Base-by-base conservation (phyloP, 2,329 filamentous ascomycete species). In the Botrytis fabae region DNA sequence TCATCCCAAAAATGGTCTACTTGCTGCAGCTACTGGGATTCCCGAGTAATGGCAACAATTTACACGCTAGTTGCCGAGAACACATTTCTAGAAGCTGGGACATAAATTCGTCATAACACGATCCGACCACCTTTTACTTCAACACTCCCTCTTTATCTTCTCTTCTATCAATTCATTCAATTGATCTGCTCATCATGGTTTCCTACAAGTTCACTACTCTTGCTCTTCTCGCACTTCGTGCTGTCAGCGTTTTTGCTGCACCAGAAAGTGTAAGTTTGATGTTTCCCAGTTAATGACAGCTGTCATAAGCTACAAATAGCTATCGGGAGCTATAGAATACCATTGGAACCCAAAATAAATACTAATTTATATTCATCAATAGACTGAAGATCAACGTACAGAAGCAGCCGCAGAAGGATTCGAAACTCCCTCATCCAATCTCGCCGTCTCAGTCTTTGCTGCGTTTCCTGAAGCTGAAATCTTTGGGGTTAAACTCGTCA, bases 401-500 rank as follows among this genome's bases (percentile, higher is more conserved):
- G 54, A 72, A 38, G 73, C 76, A 78, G 77, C 75, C 42, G 76
- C 78, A 74, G 78, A 79, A 73, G 74, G 78, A 60, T 73, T 77
- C 57, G 75, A 77, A 38, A 75, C 46, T 46, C 76, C 78, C 71
- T 70, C 74, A 28, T 79, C 85, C 79, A 84, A 88, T 77, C 82
- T 92, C 79, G 89, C 90, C 76, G 90, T 92, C 82, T 88, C 90
- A 71, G 84, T 91, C 78, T 86, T 87, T 77, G 87, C 91, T 74
- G 86, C 85, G 82, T 88, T 90, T 85, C 84, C 89, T 83, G 85
- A 91, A 81, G 82, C 91, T 85, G 77, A 86, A 84, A 91, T 97
- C 46, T 96, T 98, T 79, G 96, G 95, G 79, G 90, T 98, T 79
- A 97, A 97, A 89, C 90, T 98, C 78, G 89, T 98, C 86, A 99